Conservation (phyloP, 148 eudicot species). For the Vaccinium corymbosum region DNA sequence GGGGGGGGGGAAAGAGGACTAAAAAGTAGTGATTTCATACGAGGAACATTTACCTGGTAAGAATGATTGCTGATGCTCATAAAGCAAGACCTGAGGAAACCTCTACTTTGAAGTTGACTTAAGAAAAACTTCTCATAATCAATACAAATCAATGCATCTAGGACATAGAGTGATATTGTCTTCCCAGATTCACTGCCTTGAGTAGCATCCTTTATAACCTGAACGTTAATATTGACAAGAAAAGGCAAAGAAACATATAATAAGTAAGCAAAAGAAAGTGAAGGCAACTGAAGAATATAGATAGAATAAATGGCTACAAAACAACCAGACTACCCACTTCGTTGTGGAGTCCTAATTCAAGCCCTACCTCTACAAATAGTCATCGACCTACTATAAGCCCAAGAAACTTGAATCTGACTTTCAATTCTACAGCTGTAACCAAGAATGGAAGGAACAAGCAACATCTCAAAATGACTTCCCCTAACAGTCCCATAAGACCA, state of each 20-base stretch:
- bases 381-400: neutral
- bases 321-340: constrained; percentile 4
- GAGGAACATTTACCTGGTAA: constrained; percentile 49
- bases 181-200: constrained; percentile 97
- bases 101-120: constrained; percentile 93
- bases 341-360: constrained; percentile 3
- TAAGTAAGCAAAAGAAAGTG: neutral
- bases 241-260: neutral
- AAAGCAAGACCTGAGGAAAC: constrained; percentile 88
- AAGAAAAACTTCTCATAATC: constrained; percentile 93
- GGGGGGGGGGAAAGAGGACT: neutral
- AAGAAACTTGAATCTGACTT: neutral
- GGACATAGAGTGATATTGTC: constrained; percentile 73
- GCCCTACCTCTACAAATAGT: neutral
- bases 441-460: neutral
- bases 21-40: neutral
- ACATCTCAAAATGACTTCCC: neutral
- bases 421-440: neutral
- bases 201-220: constrained; percentile 87
- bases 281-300: constrained; percentile 13
- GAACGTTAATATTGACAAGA: constrained; percentile 11
- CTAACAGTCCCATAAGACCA: neutral
- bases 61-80: constrained; percentile 76
- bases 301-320: constrained; percentile 1
- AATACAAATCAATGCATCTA: constrained; percentile 78